These are phyloP conservation scores for Dipodascus albidus DNA, from an alignment of 805 yeast genomes.

Conservation along the genomic window DNA sequence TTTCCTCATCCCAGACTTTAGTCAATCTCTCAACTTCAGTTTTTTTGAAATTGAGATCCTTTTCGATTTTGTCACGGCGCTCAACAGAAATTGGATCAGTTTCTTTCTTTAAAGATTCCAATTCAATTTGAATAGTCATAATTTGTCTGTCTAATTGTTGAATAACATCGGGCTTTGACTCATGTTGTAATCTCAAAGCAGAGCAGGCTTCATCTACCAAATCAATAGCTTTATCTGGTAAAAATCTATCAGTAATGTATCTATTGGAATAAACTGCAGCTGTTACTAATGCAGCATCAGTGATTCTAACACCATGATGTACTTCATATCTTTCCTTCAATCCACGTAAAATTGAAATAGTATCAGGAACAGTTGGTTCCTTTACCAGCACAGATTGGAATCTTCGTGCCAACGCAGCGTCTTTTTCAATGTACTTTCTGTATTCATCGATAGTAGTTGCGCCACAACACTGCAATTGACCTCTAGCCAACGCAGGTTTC, in stretches of 20 bases:
- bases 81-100: constrained; percentile 77
- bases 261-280: constrained; percentile 87
- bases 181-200: constrained; percentile 86
- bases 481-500: constrained; percentile 91
- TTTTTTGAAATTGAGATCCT: constrained; percentile 48
- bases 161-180: constrained; percentile 91
- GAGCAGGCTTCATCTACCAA: constrained; percentile 97
- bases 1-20: constrained; percentile 78
- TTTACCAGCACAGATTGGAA: constrained; percentile 78
- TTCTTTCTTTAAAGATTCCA: constrained; percentile 88
- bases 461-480: constrained; percentile 85
- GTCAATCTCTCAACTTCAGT: constrained; percentile 63
- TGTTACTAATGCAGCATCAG: constrained; percentile 86
- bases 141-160: constrained; percentile 78
- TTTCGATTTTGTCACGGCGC: constrained; percentile 62
- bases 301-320: constrained; percentile 92
- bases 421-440: constrained; percentile 87
- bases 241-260: constrained; percentile 79
- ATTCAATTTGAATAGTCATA: constrained; percentile 90
- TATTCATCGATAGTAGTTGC: constrained; percentile 95
- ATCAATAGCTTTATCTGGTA: constrained; percentile 96
- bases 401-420: constrained; percentile 89
- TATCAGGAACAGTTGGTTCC: constrained; percentile 85
- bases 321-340: constrained; percentile 90
- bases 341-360: constrained; percentile 86